Evolutionary conservation across 805 yeast genomes (phyloP).

Genomic region (Yamadazyma sp.): DNA sequence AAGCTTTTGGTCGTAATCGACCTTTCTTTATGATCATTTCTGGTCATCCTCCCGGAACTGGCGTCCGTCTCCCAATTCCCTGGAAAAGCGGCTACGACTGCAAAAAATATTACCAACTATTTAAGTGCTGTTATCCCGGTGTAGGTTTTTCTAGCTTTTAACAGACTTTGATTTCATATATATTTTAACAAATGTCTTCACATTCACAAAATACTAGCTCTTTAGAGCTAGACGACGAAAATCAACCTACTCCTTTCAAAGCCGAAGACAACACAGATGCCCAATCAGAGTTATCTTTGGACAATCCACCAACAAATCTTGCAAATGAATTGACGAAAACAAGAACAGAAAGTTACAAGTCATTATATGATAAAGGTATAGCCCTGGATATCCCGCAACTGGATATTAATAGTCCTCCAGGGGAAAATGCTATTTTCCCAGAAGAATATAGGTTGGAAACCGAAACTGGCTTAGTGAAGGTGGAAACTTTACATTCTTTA

Average conservation of each 20-base stretch:
- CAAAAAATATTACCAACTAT: too few relatives aligned
- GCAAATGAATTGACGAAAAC: constrained; percentile 12
- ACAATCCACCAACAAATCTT: constrained; percentile 7
- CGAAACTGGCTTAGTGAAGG: constrained; percentile 83
- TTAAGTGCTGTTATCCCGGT: too few relatives aligned
- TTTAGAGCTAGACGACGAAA: constrained; percentile 6
- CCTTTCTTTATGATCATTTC: too few relatives aligned
- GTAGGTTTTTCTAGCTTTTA: too few relatives aligned
- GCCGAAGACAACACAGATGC: constrained; percentile 13
- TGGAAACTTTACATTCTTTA: constrained; percentile 61
- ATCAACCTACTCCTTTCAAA: constrained; percentile 12
- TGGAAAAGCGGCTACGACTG: constrained; percentile 6
- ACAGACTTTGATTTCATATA: too few relatives aligned
- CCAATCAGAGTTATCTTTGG: constrained; percentile 12
- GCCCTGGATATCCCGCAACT: constrained; percentile 52
- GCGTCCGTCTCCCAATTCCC: too few relatives aligned
- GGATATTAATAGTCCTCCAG: constrained; percentile 47
- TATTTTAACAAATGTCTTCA: too few relatives aligned
- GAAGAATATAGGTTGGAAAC: constrained; percentile 92
- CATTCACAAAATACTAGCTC: constrained; percentile 10
- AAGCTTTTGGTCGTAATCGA: too few relatives aligned
- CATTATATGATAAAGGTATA: constrained; percentile 64
- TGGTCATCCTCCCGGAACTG: too few relatives aligned
- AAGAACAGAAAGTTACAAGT: constrained; percentile 72
- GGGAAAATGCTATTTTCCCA: constrained; percentile 76